Conservation (phyloP, 176 grass and related monocot species). For the Poa annua region DNA sequence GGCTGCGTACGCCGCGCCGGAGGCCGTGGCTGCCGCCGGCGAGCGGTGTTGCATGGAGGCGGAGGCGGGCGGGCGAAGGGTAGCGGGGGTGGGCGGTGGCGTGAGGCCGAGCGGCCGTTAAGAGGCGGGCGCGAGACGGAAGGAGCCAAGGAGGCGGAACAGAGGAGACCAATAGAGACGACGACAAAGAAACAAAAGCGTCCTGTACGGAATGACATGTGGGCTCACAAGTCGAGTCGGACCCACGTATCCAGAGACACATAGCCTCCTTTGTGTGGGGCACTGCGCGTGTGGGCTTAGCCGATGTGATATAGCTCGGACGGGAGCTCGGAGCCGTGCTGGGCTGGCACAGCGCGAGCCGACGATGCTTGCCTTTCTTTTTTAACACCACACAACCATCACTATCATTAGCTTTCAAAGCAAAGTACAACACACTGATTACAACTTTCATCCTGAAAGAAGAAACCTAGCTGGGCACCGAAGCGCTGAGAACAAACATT, state of each 20-base stretch:
- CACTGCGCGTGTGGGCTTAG: conserved; percentile 33
- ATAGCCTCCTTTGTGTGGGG: background rate
- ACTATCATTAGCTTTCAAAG: too few species aligned
- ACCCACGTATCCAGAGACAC: background rate
- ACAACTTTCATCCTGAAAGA: too few species aligned
- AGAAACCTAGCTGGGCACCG: too few species aligned
- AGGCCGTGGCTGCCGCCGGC: background rate
- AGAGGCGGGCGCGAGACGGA: conserved; percentile 16
- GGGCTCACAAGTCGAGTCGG: accelerated
- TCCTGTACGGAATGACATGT: background rate
- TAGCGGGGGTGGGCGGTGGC: background rate
- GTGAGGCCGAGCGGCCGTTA: conserved; percentile 45
- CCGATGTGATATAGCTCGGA: background rate
- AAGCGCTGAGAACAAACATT: too few species aligned
- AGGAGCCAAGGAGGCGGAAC: conserved; percentile 2
- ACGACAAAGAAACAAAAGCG: background rate
- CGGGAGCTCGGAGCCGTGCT: background rate
- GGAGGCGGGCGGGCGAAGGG: background rate
- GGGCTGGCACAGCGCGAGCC: background rate
- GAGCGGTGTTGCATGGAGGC: conserved; percentile 53
- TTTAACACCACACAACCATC: too few species aligned
- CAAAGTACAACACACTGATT: too few species aligned
- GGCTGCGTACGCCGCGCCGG: background rate
- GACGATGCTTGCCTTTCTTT: too few species aligned
- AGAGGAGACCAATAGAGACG: background rate